Evolutionary conservation across 257 asterid genomes (phyloP).

Genomic region (Oldenlandia corymbosa): DNA sequence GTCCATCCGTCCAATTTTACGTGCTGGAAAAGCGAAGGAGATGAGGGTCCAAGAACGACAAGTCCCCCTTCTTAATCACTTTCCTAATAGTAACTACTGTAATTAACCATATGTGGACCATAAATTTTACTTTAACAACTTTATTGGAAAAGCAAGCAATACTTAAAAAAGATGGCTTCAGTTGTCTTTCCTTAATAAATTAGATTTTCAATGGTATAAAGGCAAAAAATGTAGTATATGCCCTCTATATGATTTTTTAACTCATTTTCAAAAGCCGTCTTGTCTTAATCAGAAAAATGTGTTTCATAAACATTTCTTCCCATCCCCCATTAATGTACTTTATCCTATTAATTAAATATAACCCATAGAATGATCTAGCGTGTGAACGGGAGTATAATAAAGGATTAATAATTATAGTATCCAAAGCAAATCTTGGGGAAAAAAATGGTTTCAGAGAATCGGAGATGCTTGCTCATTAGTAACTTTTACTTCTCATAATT

Average conservation of each 20-base stretch:
- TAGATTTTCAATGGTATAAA: conserved; percentile 6
- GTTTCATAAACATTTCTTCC: conserved; percentile 11
- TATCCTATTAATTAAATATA: neutral
- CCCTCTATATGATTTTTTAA: neutral
- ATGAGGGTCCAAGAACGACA: neutral
- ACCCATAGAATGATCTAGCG: neutral
- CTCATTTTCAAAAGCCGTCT: conserved; percentile 8
- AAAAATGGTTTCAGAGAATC: conserved; percentile 6
- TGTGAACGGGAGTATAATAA: conserved; percentile 19
- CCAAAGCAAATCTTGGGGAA: conserved; percentile 10
- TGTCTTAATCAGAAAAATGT: conserved; percentile 19
- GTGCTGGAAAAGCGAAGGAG: neutral
- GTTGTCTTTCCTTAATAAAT: too few relatives aligned
- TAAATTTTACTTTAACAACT: conserved; percentile 28
- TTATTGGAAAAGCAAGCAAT: conserved; percentile 39
- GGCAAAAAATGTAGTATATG: conserved; percentile 9
- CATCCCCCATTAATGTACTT: conserved; percentile 9
- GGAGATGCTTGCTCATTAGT: too few relatives aligned
- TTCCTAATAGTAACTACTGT: neutral
- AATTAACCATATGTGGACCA: conserved; percentile 12
- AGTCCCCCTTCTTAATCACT: neutral
- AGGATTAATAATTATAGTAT: conserved; percentile 5
- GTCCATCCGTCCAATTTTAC: conserved; percentile 17
- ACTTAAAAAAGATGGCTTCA: conserved; percentile 1
- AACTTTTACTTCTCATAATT: conserved; percentile 17